Conservation (phyloP, 768 basidiomycete species). For the Tulasnella sp. region DNA sequence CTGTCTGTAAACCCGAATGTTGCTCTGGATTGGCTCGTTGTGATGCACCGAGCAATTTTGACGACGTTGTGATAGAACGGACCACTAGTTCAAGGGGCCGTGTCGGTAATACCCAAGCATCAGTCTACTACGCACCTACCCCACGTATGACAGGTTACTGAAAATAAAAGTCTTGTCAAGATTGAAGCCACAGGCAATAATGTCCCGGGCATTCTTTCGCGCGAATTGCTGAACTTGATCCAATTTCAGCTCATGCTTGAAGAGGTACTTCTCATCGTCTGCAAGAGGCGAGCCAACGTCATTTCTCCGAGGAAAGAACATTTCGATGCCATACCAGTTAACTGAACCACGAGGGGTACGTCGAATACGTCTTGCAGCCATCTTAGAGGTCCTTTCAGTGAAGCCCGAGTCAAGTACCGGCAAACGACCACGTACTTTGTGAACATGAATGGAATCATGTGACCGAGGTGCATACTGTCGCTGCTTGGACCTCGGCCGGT, state of each 20-base stretch:
- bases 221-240: conserved; percentile 83
- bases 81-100: conserved; percentile 47
- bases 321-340: conserved; percentile 62
- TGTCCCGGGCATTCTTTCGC: conserved; percentile 84
- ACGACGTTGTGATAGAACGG: conserved; percentile 92
- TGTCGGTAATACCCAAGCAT: neutral
- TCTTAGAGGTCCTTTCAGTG: conserved; percentile 41
- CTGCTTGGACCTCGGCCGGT: conserved; percentile 96
- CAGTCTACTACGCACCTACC: conserved; percentile 34
- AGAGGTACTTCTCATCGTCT: conserved; percentile 99
- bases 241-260: conserved; percentile 89
- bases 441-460: conserved; percentile 95
- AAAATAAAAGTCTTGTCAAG: conserved; percentile 95
- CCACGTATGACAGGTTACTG: conserved; percentile 83
- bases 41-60: conserved; percentile 87
- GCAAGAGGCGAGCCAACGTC: neutral
- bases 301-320: neutral
- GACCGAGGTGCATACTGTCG: conserved; percentile 95
- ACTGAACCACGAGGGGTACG: conserved; percentile 89
- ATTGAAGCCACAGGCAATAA: conserved; percentile 94
- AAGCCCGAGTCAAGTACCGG: neutral
- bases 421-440: conserved; percentile 65
- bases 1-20: conserved; percentile 97
- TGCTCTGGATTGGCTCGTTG: conserved; percentile 87
- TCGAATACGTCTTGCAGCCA: conserved; percentile 97